A percentile compares a stretch with the other conserved stretches of the same genome.
These are phyloP conservation scores for Erodium trifolium DNA, from an alignment of 441 rosid species.

Conservation along the genomic window DNA sequence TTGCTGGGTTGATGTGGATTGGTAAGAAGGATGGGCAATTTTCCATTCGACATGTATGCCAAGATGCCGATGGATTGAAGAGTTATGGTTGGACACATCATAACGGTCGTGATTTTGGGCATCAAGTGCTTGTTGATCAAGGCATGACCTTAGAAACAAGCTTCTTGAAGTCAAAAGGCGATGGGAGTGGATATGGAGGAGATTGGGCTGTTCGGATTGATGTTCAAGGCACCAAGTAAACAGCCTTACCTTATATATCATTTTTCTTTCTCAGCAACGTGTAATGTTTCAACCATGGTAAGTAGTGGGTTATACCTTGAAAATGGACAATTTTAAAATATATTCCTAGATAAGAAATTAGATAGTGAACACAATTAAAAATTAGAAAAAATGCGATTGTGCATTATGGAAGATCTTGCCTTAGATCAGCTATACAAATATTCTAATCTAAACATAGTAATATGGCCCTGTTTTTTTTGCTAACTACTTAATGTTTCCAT, in stretches of 20 bases:
- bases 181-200: constrained; percentile 85
- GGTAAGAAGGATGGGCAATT: constrained; percentile 74
- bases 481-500: no score
- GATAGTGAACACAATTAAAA: neutral
- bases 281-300: constrained; percentile 5
- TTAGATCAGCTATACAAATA: neutral
- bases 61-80: constrained; percentile 68
- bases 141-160: constrained; percentile 63
- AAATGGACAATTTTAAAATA: neutral
- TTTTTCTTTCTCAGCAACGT: constrained; percentile 5
- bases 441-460: no score
- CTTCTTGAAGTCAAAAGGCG: constrained; percentile 68
- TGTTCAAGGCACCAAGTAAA: constrained; percentile 50
- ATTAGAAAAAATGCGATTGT: neutral
- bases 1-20: constrained; percentile 98
- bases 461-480: no score
- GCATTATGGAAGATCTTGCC: neutral
- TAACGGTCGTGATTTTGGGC: constrained; percentile 88
- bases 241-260: constrained; percentile 16
- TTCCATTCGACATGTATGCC: constrained; percentile 72
- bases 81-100: constrained; percentile 83
- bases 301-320: neutral
- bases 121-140: constrained; percentile 66
- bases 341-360: neutral
- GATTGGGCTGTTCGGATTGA: constrained; percentile 84